A percentile compares a stretch with the other conserved stretches of the same genome.
These are phyloP conservation scores for Lepidium campestre DNA, from an alignment of 441 rosid species.

Conservation along the genomic window DNA sequence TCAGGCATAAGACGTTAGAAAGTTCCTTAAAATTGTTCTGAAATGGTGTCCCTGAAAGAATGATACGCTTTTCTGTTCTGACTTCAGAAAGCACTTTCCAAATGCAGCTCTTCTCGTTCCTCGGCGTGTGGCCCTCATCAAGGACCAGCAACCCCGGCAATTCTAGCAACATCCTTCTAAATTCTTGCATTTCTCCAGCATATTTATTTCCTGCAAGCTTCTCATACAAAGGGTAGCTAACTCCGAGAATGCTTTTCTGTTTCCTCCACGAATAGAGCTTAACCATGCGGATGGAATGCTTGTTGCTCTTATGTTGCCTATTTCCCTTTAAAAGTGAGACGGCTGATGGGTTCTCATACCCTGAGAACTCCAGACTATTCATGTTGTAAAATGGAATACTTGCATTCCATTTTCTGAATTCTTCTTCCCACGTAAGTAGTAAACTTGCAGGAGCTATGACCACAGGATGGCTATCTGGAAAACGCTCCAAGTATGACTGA, in stretches of 20 bases:
- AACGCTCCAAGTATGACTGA: conserved; percentile 46
- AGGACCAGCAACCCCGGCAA: conserved; percentile 53
- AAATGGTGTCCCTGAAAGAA: conserved; percentile 81
- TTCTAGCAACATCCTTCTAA: conserved; percentile 41
- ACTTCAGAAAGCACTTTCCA: conserved; percentile 55
- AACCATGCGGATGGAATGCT: conserved; percentile 30
- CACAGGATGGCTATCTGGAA: conserved; percentile 50
- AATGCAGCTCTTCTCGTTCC: conserved; percentile 48
- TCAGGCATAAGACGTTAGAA: conserved; percentile 46
- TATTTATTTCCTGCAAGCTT: conserved; percentile 33
- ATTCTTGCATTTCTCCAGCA: background rate
- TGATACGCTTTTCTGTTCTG: conserved; percentile 50
- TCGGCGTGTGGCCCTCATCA: conserved; percentile 84
- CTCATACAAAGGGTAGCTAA: conserved; percentile 57
- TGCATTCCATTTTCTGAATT: conserved; percentile 57
- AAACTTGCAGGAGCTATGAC: conserved; percentile 62
- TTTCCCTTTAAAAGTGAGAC: background rate
- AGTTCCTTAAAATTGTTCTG: conserved; percentile 79
- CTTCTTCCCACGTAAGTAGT: conserved; percentile 67
- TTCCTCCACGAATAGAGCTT: conserved; percentile 56
- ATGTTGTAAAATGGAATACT: conserved; percentile 49
- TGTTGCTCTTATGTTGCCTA: background rate
- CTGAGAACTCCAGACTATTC: conserved; percentile 38
- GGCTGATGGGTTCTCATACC: conserved; percentile 38
- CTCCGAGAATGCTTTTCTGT: conserved; percentile 45